Evolutionary conservation across 208 protist species (phyloP).

Genomic region (Acanthamoeba lenticulata): DNA sequence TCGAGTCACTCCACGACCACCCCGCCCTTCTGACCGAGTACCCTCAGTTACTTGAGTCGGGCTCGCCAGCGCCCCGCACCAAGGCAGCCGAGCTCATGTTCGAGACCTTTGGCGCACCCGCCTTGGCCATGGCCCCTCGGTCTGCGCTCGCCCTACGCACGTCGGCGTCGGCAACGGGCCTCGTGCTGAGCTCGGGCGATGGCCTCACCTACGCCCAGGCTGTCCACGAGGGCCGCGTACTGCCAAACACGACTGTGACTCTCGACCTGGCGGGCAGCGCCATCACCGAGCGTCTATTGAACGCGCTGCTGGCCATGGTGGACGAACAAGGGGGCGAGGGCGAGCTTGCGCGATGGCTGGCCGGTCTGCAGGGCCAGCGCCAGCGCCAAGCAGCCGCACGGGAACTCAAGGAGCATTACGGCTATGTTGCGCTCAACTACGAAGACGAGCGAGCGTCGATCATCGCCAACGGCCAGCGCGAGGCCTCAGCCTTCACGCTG

Average conservation of each 20-base stretch:
- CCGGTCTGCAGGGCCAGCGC: no score
- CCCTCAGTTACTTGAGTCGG: no score
- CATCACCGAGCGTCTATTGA: background rate
- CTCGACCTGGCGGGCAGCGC: background rate
- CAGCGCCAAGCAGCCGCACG: background rate
- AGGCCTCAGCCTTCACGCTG: background rate
- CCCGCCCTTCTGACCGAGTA: conserved; percentile 77
- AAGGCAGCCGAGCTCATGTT: conserved; percentile 89
- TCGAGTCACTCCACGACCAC: conserved; percentile 76
- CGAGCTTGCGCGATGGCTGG: background rate
- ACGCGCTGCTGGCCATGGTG: background rate
- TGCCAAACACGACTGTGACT: background rate
- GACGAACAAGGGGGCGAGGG: background rate
- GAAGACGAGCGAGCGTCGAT: background rate
- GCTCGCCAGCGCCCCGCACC: background rate
- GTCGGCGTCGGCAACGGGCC: background rate
- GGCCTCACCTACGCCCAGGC: conserved; percentile 1
- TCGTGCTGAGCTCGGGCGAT: background rate
- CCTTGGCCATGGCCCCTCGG: conserved; percentile 88
- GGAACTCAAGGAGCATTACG: conserved; percentile 6
- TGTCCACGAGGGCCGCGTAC: background rate
- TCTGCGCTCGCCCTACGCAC: background rate
- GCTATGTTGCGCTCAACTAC: background rate
- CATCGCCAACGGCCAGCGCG: no score
- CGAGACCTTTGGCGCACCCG: conserved; percentile 88